A percentile compares a stretch with the other conserved stretches of the same genome.
phyloP scores from a whole-genome alignment of 2,329 filamentous ascomycete genomes.

The Conoideocrella luteorostrata region DNA sequence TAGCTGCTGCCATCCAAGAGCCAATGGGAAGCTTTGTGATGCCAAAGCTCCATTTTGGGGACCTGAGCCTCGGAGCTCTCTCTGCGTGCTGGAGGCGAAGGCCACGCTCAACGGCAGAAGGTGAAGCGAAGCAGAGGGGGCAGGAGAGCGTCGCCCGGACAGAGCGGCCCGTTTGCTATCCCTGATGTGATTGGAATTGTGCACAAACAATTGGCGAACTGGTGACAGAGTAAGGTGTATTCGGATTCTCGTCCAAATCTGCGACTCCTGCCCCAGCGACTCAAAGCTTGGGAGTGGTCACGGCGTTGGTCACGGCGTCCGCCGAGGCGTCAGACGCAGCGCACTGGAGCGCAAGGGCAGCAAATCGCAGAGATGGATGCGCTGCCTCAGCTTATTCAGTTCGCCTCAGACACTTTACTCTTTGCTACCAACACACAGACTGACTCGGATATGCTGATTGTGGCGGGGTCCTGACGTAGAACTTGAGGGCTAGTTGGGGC shows the following conservation, averaged over 20 bases:
- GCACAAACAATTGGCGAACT: neutral
- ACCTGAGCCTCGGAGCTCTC: neutral
- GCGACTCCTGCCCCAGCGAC: no score
- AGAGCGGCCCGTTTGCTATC: neutral
- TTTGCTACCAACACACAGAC: neutral
- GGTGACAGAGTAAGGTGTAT: no score
- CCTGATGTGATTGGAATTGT: no score
- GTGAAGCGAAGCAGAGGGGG: neutral
- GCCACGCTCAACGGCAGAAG: no score
- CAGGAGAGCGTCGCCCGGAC: neutral
- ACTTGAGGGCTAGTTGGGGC: conserved; percentile 2
- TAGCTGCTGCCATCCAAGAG: neutral
- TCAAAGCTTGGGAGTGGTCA: neutral
- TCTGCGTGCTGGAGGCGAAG: neutral
- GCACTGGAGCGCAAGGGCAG: neutral
- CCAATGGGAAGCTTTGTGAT: conserved; percentile 1
- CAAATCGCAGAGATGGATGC: conserved; percentile 1
- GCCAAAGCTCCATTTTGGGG: conserved; percentile 2
- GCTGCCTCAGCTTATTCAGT: neutral
- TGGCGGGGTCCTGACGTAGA: conserved; percentile 4
- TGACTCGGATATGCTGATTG: conserved; percentile 8
- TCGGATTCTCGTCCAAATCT: no score
- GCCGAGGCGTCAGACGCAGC: conserved; percentile 9
- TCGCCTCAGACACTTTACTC: neutral
- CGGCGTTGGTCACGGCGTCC: conserved; percentile 7